phyloP scores from a whole-genome alignment of 495 filamentous ascomycete species.

The Platismatia glauca region DNA sequence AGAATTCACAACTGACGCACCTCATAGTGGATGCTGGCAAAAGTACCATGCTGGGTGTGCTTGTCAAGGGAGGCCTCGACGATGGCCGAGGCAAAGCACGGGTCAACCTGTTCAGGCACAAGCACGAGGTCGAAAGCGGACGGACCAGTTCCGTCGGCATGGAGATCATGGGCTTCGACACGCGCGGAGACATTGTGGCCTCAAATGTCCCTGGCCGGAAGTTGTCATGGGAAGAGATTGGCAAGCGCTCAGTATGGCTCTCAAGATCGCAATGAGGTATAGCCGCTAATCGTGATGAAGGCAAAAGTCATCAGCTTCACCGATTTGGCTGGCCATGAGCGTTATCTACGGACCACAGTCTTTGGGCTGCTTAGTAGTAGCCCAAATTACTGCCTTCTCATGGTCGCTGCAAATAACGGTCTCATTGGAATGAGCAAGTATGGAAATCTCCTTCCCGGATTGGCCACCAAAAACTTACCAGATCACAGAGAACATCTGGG shows the following conservation, averaged over 20 bases:
- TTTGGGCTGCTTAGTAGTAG: conserved; percentile 91
- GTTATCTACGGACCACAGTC: conserved; percentile 91
- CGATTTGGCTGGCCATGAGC: conserved; percentile 90
- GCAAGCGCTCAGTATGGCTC: conserved; percentile 62
- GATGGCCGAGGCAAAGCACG: conserved; percentile 91
- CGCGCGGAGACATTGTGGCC: conserved; percentile 71
- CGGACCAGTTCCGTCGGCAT: conserved; percentile 93
- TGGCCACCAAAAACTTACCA: conserved; percentile 6
- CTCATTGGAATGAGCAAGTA: conserved; percentile 91
- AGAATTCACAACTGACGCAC: conserved; percentile 9
- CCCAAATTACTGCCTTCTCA: conserved; percentile 94
- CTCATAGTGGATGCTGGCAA: conserved; percentile 82
- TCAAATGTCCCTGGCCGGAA: conserved; percentile 75
- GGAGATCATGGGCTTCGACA: conserved; percentile 99
- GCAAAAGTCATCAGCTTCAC: conserved; percentile 95
- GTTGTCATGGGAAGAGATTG: conserved; percentile 96
- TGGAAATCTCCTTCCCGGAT: neutral
- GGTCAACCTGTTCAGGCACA: conserved; percentile 94
- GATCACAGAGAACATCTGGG: conserved; percentile 68
- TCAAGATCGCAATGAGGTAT: neutral
- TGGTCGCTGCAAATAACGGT: conserved; percentile 98
- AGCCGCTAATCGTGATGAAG: conserved; percentile 21
- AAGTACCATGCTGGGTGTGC: conserved; percentile 89
- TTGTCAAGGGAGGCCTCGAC: conserved; percentile 92
- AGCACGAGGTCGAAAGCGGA: conserved; percentile 93